phyloP scores from a whole-genome alignment of 2,329 filamentous ascomycete genomes.

The Metarhizium robertsii region DNA sequence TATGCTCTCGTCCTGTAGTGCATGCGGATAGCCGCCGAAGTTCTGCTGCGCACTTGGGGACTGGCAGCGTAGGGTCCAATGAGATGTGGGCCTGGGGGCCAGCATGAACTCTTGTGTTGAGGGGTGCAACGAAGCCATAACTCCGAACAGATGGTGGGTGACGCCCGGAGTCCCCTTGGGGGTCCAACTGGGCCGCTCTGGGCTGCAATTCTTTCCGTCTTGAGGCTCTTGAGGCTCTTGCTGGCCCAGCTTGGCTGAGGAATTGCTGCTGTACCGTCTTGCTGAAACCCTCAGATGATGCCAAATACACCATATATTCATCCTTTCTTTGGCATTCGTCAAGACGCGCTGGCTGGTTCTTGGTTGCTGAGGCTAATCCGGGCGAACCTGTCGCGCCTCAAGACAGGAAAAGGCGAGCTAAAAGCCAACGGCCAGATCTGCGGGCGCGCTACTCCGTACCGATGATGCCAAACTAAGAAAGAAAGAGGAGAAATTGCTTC shows the following conservation, averaged over 20 bases:
- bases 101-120: background rate
- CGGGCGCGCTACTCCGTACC: background rate
- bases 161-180: background rate
- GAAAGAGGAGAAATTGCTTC: background rate
- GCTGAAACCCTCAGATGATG: background rate
- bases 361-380: background rate
- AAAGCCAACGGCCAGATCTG: background rate
- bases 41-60: slow-evolving; percentile 6
- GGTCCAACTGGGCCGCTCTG: background rate
- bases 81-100: slow-evolving; percentile 4
- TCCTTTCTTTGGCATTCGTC: background rate
- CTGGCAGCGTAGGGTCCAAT: slow-evolving; percentile 2
- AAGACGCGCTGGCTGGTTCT: background rate
- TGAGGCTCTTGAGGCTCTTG: background rate
- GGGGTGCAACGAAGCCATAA: background rate
- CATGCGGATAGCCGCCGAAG: slow-evolving; percentile 22
- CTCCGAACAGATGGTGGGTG: background rate
- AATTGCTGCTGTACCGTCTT: background rate
- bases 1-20: slow-evolving; percentile 15
- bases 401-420: background rate
- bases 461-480: background rate
- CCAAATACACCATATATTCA: background rate
- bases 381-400: background rate
- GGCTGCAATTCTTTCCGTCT: background rate
- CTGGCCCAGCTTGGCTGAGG: background rate